Evolutionary conservation across 2,329 filamentous ascomycete genomes (phyloP).

Genomic region (Xylariomycetidae sp.): DNA sequence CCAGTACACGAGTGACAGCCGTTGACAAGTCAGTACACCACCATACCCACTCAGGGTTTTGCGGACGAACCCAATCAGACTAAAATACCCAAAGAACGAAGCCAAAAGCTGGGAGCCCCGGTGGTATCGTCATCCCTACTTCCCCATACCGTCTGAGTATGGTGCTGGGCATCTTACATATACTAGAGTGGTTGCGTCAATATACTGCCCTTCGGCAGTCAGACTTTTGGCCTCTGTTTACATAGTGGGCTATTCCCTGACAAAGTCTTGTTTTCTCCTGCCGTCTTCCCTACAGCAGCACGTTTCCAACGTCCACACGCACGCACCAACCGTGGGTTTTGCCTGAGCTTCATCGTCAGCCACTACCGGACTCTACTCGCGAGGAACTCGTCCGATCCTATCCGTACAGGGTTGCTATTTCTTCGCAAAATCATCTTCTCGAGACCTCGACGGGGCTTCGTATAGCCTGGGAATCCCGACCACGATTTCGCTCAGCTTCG

Average conservation of each 20-base stretch:
- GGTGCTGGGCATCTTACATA: conserved; percentile 18
- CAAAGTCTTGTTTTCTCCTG: conserved; percentile 12
- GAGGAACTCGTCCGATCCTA: conserved; percentile 12
- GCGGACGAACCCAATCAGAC: conserved; percentile 16
- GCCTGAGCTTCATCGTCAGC: conserved; percentile 13
- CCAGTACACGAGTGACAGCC: conserved; percentile 28
- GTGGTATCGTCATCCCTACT: conserved; percentile 23
- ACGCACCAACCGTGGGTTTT: conserved; percentile 9
- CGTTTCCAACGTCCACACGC: too few species aligned
- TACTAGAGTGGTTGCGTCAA: conserved; percentile 21
- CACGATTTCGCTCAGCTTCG: conserved; percentile 9
- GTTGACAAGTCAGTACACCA: conserved; percentile 25
- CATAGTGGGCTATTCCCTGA: conserved; percentile 15
- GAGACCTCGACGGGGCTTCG: conserved; percentile 9
- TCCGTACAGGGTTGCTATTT: background rate
- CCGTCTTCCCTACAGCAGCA: conserved; percentile 9
- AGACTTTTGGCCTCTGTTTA: conserved; percentile 16
- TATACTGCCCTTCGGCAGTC: conserved; percentile 10
- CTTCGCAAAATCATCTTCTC: conserved; percentile 3
- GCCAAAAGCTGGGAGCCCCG: conserved; percentile 21
- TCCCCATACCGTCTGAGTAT: conserved; percentile 16
- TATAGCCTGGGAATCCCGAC: conserved; percentile 16
- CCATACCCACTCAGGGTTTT: conserved; percentile 18
- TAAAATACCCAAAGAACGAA: conserved; percentile 15
- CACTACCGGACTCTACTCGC: conserved; percentile 8